phyloP scores from a whole-genome alignment of 129 eudicot genomes.

The Lonicera japonica region DNA sequence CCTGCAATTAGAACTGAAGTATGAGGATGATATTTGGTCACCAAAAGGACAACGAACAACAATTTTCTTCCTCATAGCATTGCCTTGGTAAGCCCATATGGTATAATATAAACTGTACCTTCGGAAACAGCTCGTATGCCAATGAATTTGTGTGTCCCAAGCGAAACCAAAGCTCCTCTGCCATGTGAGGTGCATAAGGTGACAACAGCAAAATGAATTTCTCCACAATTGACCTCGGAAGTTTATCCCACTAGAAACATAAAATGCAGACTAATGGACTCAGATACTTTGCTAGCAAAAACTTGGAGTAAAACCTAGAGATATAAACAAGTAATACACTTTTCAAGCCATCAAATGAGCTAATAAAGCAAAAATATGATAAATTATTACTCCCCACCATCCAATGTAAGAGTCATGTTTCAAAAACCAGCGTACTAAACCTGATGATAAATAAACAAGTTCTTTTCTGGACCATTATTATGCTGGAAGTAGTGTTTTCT shows the following conservation, averaged over 20 bases:
- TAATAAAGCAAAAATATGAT: neutral
- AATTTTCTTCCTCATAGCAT: neutral
- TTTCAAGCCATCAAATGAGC: neutral
- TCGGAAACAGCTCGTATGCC: slow-evolving; percentile 77
- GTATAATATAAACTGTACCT: no score
- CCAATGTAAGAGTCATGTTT: no score
- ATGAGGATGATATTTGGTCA: neutral
- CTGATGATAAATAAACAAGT: no score
- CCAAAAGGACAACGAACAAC: neutral
- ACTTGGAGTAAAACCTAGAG: neutral
- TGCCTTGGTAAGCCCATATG: neutral
- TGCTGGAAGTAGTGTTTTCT: no score
- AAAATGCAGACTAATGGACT: neutral
- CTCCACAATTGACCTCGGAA: slow-evolving; percentile 62
- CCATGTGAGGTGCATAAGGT: slow-evolving; percentile 97
- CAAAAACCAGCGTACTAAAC: no score
- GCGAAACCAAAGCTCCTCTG: slow-evolving; percentile 96
- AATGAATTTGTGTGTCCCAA: slow-evolving; percentile 72
- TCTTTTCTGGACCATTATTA: no score
- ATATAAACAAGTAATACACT: neutral
- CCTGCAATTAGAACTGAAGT: slow-evolving; percentile 34
- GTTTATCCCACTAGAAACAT: slow-evolving; percentile 77
- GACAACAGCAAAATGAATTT: slow-evolving; percentile 70
- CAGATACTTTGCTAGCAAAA: neutral
- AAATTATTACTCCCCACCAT: no score